These are phyloP conservation scores for Chrysosphaeria jannelii DNA, from an alignment of 2,329 filamentous ascomycete species.

Conservation along the genomic window DNA sequence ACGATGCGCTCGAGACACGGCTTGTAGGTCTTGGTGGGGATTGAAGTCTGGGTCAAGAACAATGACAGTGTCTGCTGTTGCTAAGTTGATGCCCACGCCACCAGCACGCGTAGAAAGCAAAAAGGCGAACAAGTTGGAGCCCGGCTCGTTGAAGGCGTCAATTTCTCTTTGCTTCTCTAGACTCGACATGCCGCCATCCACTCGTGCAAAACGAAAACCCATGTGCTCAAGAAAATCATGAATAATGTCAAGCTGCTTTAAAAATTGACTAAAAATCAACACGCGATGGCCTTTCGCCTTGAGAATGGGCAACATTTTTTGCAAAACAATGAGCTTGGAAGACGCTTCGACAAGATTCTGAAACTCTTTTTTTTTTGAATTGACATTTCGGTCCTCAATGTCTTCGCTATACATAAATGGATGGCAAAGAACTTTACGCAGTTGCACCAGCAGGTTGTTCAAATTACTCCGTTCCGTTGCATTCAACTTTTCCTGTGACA, in stretches of 20 bases:
- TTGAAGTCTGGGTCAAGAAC: conserved; percentile 96
- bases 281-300: conserved; percentile 66
- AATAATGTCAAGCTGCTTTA: conserved; percentile 62
- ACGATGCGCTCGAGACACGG: conserved; percentile 73
- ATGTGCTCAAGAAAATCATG: conserved; percentile 73
- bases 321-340: conserved; percentile 58
- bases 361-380: conserved; percentile 25
- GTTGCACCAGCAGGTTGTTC: conserved; percentile 85
- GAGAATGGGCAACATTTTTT: conserved; percentile 66
- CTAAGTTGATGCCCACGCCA: conserved; percentile 90
- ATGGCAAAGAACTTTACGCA: conserved; percentile 83
- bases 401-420: conserved; percentile 79
- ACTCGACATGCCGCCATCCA: conserved; percentile 60
- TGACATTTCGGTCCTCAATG: conserved; percentile 54
- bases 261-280: conserved; percentile 84
- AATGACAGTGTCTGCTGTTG: conserved; percentile 90
- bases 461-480: conserved; percentile 46
- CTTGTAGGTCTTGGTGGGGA: conserved; percentile 90
- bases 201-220: conserved; percentile 40
- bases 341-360: conserved; percentile 80
- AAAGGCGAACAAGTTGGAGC: conserved; percentile 66
- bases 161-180: conserved; percentile 84
- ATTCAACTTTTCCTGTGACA: conserved; percentile 36
- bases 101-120: conserved; percentile 79
- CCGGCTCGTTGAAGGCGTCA: conserved; percentile 67